These are phyloP conservation scores for Graphilbum ipis-grandicollis DNA, from an alignment of 2,329 filamentous ascomycete species.

Conservation along the genomic window DNA sequence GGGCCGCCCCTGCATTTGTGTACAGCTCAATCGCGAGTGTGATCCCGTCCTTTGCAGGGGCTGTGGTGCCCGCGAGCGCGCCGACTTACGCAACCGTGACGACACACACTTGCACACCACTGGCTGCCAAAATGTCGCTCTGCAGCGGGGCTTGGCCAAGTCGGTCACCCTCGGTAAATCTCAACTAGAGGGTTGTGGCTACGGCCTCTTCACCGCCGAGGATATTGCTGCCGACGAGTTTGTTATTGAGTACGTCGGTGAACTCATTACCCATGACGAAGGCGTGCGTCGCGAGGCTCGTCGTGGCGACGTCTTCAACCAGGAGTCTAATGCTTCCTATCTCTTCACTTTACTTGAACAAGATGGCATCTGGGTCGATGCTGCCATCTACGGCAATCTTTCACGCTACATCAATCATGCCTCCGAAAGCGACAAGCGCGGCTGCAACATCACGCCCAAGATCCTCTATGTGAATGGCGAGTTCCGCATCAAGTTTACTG, in stretches of 20 bases:
- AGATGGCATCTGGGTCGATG: constrained; percentile 53
- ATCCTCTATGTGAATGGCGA: constrained; percentile 60
- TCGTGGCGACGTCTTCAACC: constrained; percentile 42
- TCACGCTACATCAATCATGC: constrained; percentile 75
- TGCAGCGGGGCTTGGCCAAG: constrained; percentile 52
- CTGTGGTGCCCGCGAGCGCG: constrained; percentile 52
- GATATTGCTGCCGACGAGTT: constrained; percentile 52
- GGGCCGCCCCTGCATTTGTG: constrained; percentile 47
- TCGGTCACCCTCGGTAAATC: constrained; percentile 53
- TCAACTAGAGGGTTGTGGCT: constrained; percentile 49
- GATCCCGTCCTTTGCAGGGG: constrained; percentile 57
- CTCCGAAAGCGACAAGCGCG: constrained; percentile 25
- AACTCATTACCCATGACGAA: constrained; percentile 55
- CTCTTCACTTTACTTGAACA: constrained; percentile 42
- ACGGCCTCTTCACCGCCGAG: constrained; percentile 58
- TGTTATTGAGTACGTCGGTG: constrained; percentile 66
- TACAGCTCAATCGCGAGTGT: constrained; percentile 59
- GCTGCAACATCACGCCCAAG: constrained; percentile 46
- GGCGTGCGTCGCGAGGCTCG: constrained; percentile 48
- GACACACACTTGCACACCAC: constrained; percentile 35
- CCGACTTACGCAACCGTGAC: constrained; percentile 50
- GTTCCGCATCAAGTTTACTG: constrained; percentile 59
- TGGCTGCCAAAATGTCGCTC: constrained; percentile 53
- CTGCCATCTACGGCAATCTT: constrained; percentile 61
- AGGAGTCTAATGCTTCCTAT: constrained; percentile 47